A percentile compares a stretch with the other conserved stretches of the same genome.
These are phyloP conservation scores for Paulownia fortunei DNA, from an alignment of 257 asterid species.

Conservation along the genomic window DNA sequence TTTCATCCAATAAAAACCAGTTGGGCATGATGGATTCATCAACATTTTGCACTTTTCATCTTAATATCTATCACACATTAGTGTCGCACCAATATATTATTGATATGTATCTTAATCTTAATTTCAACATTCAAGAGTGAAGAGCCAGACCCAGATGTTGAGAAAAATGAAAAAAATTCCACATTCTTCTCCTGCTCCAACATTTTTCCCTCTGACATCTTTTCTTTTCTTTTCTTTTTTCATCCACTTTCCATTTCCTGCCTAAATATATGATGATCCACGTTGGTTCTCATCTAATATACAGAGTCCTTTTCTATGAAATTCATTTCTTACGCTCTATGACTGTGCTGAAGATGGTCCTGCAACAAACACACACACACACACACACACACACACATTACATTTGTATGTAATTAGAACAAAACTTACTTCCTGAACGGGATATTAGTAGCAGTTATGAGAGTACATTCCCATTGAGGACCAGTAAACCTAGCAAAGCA, in stretches of 20 bases:
- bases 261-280: neutral
- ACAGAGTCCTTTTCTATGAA: neutral
- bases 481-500: slow-evolving; percentile 5
- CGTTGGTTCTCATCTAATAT: neutral
- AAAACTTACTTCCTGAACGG: neutral
- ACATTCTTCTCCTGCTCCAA: too few species aligned
- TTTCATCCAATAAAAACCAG: too few species aligned
- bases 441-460: slow-evolving; percentile 16
- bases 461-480: slow-evolving; percentile 28
- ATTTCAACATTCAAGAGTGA: too few species aligned
- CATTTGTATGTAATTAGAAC: neutral
- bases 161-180: too few species aligned
- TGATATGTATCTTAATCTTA: too few species aligned
- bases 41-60: too few species aligned
- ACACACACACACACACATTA: neutral
- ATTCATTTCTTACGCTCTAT: neutral
- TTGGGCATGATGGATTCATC: too few species aligned
- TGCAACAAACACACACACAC: neutral
- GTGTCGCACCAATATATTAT: too few species aligned
- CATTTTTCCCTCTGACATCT: neutral
- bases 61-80: too few species aligned
- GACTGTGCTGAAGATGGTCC: neutral
- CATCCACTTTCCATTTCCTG: neutral
- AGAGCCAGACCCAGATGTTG: too few species aligned
- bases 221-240: neutral